A percentile compares a stretch with the other conserved stretches of the same genome.
Evolutionary conservation across 2,329 filamentous ascomycete genomes (phyloP).

Genomic region (Sclerotinia nivalis): DNA sequence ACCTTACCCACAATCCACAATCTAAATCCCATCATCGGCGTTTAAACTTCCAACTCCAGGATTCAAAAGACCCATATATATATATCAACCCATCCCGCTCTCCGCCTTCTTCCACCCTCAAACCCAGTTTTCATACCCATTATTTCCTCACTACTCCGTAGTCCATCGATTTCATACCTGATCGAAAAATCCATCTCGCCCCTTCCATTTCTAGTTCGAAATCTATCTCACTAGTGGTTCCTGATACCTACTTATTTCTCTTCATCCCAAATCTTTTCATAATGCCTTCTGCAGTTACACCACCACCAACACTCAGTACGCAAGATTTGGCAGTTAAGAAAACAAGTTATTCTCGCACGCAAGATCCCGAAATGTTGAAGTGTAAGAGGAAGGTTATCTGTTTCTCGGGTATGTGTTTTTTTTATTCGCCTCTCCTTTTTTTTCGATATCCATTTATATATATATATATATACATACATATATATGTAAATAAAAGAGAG

Average conservation of each 20-base stretch:
- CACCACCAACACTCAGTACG: conserved; percentile 39
- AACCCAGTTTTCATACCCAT: background rate
- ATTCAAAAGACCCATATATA: conserved; percentile 10
- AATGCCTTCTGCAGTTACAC: conserved; percentile 46
- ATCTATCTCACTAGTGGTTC: background rate
- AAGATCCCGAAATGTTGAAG: conserved; percentile 38
- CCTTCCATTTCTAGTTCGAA: background rate
- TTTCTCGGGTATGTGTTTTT: conserved; percentile 52
- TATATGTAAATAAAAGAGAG: background rate
- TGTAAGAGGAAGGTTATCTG: conserved; percentile 59
- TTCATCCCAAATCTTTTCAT: conserved; percentile 29
- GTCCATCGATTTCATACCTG: background rate
- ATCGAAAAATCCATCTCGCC: background rate
- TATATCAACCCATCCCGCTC: conserved; percentile 4
- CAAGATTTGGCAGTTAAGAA: conserved; percentile 39
- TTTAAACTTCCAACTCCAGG: background rate
- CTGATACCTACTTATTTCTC: background rate
- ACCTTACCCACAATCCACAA: background rate
- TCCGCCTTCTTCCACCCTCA: background rate
- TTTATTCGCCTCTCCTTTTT: background rate
- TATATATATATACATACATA: background rate
- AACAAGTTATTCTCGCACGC: conserved; percentile 34
- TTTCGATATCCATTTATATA: background rate
- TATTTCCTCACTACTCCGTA: background rate
- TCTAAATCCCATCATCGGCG: background rate